Base-by-base conservation (phyloP, 169 alveolate genomes). In the Plasmodium berghei region DNA sequence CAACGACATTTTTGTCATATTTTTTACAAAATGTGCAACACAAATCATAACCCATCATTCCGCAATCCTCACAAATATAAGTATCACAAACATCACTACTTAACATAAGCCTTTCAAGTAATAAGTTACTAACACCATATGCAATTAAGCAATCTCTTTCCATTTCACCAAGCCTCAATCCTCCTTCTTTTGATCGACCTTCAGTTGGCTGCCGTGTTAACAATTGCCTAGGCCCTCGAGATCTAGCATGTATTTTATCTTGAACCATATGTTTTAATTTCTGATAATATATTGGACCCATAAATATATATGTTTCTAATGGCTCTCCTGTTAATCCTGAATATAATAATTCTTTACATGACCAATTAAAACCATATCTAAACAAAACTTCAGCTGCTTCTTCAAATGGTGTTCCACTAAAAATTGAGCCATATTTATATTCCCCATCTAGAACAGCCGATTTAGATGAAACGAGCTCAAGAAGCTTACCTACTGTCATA, bases 131-230 rank as follows among this genome's bases (percentile, higher is more conserved):
- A 16, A 99, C 99, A n/a, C 99, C 99, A 96, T 98, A 98, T 8
- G 99, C 99, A 49, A 99, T 98, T 55, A 99, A 92, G 94, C 99
- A 98, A 92, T 99, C 99, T 73, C 99, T 95, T 89, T 99, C 99
- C 99, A 99, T 99, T 93, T 99, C 99, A 56, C 99, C 99, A 26
- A 98, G 95, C 63, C 99, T 95, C 59, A 98, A 93, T 8, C 99
- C 99, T 12, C 99, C 99, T 48, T 98, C 99, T 87, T 97, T 98
- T 24, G 99, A 98, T 46, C 99, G 95, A 9, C 99, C 99, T 93
- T 99, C 99, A 18, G 99, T 98, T 24, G 99, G 99, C 91, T 99
- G 99, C 73, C 99, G 95, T 3, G 99, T 99, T n/a, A 99, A 95
- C 16, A 96, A 92, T 71, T 98, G 97, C 63, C 98, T 94, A 2